Base-by-base conservation (phyloP, 139 green algal species). In the Pleodorina starrii region DNA sequence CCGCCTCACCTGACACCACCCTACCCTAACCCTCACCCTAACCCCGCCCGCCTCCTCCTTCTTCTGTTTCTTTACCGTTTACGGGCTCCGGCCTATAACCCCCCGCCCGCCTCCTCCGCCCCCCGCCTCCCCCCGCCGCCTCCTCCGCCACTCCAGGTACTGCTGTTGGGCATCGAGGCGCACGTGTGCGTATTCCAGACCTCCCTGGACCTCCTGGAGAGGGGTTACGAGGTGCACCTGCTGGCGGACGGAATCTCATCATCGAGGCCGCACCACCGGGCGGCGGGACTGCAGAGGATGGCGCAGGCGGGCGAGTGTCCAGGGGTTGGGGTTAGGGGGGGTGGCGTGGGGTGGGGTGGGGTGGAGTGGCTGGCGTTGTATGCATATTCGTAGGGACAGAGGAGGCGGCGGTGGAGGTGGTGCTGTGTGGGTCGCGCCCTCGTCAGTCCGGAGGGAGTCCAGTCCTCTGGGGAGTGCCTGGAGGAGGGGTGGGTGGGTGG, bases 171-270 rank as follows among this genome's bases (percentile, higher is more conserved):
- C 25, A 96, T 99, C 27, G 97, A 99, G 90, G 90, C 95, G 19
- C 97, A 99, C 88, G 97, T 99, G 85, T 99, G 97, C 79, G 95
- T 99, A 35, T 89, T 98, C 40, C 97, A 99, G 90, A 99, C 97
- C 0, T 80, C 84, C 0, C 86, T 95, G 46, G 93, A 95, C 78
- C 88, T 95, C 17, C 23, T 95, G 36, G 94, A 96, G 36, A 69
- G 75, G 10, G 95, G 95, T 12, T 96, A 95, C 46, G 95, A 97
- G 77, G 96, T 99, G 44, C 96, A 98, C 84, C 51, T 99, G 35
- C 44, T 98, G 23, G 91, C 95, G 21, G 97, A 99, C 78, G 97
- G 92, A 14, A 94, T 99, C n/a, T 96, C 91, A 38, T 95, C 89
- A 36, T 90, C 95, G 63, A 88, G 95, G 0, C 32, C 89, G 25